Percentiles rank a stretch among this genome's conserved stretches.
phyloP scores from a whole-genome alignment of 306 rosid genomes.

The Dalbergia cochinchinensis region DNA sequence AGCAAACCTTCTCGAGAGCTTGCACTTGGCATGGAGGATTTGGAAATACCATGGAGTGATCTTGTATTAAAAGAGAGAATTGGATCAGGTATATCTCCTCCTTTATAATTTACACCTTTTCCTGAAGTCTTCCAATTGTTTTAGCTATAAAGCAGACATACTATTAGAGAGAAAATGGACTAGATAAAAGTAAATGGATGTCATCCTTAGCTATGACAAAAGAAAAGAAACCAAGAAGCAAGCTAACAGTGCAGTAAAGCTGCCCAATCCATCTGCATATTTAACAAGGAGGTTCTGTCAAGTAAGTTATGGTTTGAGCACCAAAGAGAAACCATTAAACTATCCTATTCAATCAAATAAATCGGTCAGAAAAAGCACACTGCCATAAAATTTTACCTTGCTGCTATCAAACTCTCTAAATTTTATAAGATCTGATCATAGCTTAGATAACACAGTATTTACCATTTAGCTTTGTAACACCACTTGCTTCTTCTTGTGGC shows the following conservation, averaged over 20 bases:
- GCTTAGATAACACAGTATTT: constrained; percentile 27
- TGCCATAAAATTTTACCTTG: constrained; percentile 16
- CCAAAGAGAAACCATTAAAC: constrained; percentile 35
- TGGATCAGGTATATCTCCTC: constrained; percentile 78
- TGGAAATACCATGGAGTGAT: constrained; percentile 86
- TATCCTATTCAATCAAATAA: constrained; percentile 24
- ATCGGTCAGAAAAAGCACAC: constrained; percentile 4
- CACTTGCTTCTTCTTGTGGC: constrained; percentile 40
- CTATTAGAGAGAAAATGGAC: constrained; percentile 10
- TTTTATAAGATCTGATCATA: constrained; percentile 26
- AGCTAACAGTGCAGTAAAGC: constrained; percentile 16
- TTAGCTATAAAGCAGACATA: constrained; percentile 25
- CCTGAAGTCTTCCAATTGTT: neutral
- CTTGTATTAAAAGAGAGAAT: constrained; percentile 86
- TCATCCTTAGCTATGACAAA: constrained; percentile 20
- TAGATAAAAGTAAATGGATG: constrained; percentile 20
- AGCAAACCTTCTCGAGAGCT: constrained; percentile 62
- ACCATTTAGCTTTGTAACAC: constrained; percentile 29
- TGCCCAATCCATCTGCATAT: constrained; percentile 38
- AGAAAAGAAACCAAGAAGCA: constrained; percentile 33
- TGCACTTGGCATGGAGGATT: constrained; percentile 72
- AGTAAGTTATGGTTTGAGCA: constrained; percentile 32
- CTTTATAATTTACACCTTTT: constrained; percentile 8
- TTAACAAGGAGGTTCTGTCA: constrained; percentile 4
- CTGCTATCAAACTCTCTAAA: constrained; percentile 25